Conservation (phyloP, 164 flowering plant genomes). For the Kingdonia uniflora region DNA sequence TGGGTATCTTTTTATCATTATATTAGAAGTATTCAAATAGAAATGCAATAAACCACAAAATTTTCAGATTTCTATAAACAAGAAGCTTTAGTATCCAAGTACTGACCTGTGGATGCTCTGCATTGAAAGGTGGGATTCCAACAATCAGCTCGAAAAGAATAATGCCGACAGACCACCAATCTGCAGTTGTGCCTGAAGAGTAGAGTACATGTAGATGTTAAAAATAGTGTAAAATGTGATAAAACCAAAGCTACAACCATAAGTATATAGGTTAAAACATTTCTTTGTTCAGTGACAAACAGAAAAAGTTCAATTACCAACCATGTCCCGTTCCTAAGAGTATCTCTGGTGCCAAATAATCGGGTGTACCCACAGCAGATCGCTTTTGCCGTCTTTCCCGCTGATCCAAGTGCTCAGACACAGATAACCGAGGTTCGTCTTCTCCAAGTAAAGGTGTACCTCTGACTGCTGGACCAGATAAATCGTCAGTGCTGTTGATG, state of each 20-base stretch:
- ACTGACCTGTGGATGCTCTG: conserved; percentile 99
- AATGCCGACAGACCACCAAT: conserved; percentile 99
- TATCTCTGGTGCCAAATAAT: conserved; percentile 98
- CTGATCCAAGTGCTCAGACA: conserved; percentile 43
- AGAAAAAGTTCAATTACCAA: conserved; percentile 24
- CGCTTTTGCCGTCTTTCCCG: conserved; percentile 73
- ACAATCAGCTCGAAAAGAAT: conserved; percentile 90
- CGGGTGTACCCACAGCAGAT: conserved; percentile 99
- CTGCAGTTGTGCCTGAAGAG: conserved; percentile 78
- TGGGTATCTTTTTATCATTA: too few species aligned
- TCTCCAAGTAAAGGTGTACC: conserved; percentile 74
- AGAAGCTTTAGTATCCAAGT: background rate
- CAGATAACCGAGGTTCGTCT: conserved; percentile 48
- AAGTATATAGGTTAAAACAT: too few species aligned
- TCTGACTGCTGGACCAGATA: conserved; percentile 95
- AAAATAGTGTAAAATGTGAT: too few species aligned
- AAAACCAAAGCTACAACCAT: too few species aligned
- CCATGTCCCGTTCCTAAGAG: conserved; percentile 99
- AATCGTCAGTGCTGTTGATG: conserved; percentile 95
- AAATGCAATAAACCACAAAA: background rate
- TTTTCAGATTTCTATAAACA: background rate
- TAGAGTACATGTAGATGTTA: background rate
- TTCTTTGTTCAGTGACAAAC: background rate
- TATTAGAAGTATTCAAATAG: background rate
- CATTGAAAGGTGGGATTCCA: conserved; percentile 98